These are phyloP conservation scores for Kodamaea kakaduensis DNA, from an alignment of 805 yeast genomes.

Conservation along the genomic window DNA sequence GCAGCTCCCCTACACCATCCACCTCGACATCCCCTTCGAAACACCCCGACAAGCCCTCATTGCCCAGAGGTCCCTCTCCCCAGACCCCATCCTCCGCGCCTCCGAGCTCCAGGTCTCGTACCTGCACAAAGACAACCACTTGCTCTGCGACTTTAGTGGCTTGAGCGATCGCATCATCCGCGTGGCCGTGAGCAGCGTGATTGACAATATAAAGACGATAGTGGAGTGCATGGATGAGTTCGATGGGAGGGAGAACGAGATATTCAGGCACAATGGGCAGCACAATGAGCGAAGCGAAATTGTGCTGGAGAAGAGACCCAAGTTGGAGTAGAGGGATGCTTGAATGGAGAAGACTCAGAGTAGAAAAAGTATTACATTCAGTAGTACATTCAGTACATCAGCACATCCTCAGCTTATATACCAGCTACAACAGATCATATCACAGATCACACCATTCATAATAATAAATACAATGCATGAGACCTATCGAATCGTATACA, in stretches of 20 bases:
- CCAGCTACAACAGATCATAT: no score
- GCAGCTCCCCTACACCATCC: constrained; percentile 14
- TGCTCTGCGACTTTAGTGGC: constrained; percentile 53
- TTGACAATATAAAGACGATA: constrained; percentile 73
- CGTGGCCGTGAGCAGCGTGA: constrained; percentile 76
- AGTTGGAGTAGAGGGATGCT: no score
- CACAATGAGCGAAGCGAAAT: no score
- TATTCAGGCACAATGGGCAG: no score
- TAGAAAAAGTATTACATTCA: no score
- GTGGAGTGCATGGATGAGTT: constrained; percentile 79
- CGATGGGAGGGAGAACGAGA: constrained; percentile 34
- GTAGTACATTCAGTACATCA: no score
- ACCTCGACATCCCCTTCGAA: constrained; percentile 62
- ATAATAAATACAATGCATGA: no score
- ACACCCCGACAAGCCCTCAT: constrained; percentile 55
- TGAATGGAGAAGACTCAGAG: no score
- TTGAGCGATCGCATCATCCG: constrained; percentile 71
- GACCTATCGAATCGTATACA: no score
- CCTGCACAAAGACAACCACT: constrained; percentile 25
- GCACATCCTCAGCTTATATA: no score
- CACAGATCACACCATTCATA: no score
- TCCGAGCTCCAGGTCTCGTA: constrained; percentile 56
- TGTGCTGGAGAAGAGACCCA: no score
- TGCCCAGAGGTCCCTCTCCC: constrained; percentile 57
- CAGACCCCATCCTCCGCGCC: constrained; percentile 79